A percentile compares a stretch with the other conserved stretches of the same genome.
These are phyloP conservation scores for Annulohypoxylon moriforme DNA, from an alignment of 495 filamentous ascomycete genomes.

Conservation along the genomic window DNA sequence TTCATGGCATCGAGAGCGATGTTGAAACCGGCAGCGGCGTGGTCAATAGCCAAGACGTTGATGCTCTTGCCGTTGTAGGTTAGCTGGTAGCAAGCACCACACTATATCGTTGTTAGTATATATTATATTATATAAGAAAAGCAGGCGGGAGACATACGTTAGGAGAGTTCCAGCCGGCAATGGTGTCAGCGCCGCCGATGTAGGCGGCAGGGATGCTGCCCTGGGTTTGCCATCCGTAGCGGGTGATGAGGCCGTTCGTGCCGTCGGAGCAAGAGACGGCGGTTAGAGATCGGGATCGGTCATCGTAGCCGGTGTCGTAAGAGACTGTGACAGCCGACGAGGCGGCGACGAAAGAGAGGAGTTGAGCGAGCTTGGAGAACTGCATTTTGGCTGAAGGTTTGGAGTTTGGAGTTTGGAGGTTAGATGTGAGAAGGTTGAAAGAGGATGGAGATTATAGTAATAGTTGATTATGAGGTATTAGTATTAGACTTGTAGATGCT, in stretches of 20 bases:
- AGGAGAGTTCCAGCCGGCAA: slow-evolving; percentile 68
- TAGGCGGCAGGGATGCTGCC: slow-evolving; percentile 63
- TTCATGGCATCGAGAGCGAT: slow-evolving; percentile 74
- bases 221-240: slow-evolving; percentile 61
- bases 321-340: slow-evolving; percentile 55
- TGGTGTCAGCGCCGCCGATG: slow-evolving; percentile 71
- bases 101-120: slow-evolving; percentile 53
- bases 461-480: slow-evolving; percentile 16
- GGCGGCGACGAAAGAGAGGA: slow-evolving; percentile 39
- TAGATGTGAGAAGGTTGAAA: slow-evolving; percentile 1
- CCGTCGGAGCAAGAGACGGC: slow-evolving; percentile 68
- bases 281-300: slow-evolving; percentile 56
- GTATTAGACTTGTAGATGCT: slow-evolving; percentile 33
- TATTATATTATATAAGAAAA: not conserved
- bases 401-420: not conserved
- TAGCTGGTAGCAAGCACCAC: slow-evolving; percentile 77
- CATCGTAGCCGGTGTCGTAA: slow-evolving; percentile 70
- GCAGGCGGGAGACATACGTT: slow-evolving; percentile 29
- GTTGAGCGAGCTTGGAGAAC: slow-evolving; percentile 55
- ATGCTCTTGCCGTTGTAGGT: slow-evolving; percentile 69
- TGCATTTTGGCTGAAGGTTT: slow-evolving; percentile 58
- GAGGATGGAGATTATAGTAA: slow-evolving; percentile 21
- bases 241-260: slow-evolving; percentile 66
- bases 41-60: slow-evolving; percentile 75
- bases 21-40: slow-evolving; percentile 69